Evolutionary conservation across 495 filamentous ascomycete genomes (phyloP).

Genomic region (Aspergillus ostianus): DNA sequence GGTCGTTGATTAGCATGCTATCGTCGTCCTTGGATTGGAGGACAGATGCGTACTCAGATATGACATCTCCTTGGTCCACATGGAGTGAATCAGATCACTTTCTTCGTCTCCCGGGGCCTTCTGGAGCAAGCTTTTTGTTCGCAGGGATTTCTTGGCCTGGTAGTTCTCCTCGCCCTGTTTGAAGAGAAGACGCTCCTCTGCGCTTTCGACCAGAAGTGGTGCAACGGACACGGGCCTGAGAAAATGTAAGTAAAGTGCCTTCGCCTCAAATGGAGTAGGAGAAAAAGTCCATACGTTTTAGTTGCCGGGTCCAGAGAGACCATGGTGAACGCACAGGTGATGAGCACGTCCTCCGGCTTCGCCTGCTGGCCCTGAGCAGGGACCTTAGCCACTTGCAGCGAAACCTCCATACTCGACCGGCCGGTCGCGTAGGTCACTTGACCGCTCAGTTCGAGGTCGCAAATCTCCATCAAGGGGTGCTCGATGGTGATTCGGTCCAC

Average conservation of each 20-base stretch:
- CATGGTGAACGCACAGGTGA: constrained; percentile 85
- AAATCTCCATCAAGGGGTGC: constrained; percentile 71
- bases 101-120: constrained; percentile 76
- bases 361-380: constrained; percentile 54
- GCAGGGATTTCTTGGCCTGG: constrained; percentile 65
- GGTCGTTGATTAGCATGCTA: neutral
- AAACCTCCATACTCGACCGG: constrained; percentile 77
- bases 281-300: constrained; percentile 55
- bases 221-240: constrained; percentile 53
- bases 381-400: constrained; percentile 68
- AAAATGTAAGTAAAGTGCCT: constrained; percentile 9
- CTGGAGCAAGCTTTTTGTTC: constrained; percentile 63
- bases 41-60: constrained; percentile 51
- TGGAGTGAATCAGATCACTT: constrained; percentile 72
- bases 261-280: neutral
- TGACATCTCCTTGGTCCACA: constrained; percentile 72
- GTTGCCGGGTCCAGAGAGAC: constrained; percentile 73
- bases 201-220: constrained; percentile 61
- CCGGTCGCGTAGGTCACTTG: constrained; percentile 81
- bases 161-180: constrained; percentile 70
- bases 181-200: constrained; percentile 70
- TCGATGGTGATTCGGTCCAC: constrained; percentile 78
- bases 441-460: constrained; percentile 76
- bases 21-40: neutral
- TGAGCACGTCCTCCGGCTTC: constrained; percentile 66